Base-by-base conservation (phyloP, 495 filamentous ascomycete genomes). In the Cladorrhinum samala region DNA sequence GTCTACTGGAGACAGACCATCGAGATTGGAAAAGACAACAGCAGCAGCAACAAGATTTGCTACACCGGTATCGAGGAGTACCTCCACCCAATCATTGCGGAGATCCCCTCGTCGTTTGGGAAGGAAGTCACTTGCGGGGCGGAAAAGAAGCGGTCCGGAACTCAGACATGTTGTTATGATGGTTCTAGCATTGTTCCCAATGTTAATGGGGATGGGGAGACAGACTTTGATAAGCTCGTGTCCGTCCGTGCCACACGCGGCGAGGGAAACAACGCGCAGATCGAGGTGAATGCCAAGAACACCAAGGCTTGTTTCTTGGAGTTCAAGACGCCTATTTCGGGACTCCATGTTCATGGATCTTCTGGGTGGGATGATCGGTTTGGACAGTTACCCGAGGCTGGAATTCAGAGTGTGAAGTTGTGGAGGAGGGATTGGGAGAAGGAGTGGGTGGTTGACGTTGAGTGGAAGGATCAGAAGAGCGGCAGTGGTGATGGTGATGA, bases 1-100 rank as follows among this genome's bases (percentile, higher is more conserved):
- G 69, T 91, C 39, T 94, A 84, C 69, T 97, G 96, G 71, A 66
- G 85, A 7, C 91, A 98, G 61, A 79, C 80, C 6, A 75, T 96
- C 45, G 82, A 95, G 58, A 79, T 95, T 18, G 86, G 90, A n/a
- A n/a, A n/a, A n/a, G n/a, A n/a, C 58, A 83, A 74, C 6, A 85
- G 86, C 11, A 67, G 73, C 6, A 89, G 73, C 6, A 89, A 87
- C 52, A 72, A 67, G 23, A 86, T 87, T 36, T 79, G 83, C 43
- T 76, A 96, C 16, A 79, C 75, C 0, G 91, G 90, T 9, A 64
- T 91, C n/a, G 73, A 81, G 52, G 77, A 81, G 14, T 96, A 84
- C 66, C 77, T 96, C 16, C 70, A 81, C 18, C 68, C 78, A 18
- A 83, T 88, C 36, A 77, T 91, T 47, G 64, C 68, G 2, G 70